Base-by-base conservation (phyloP, 2,329 filamentous ascomycete genomes). In the Teratosphaeria epicoccoides region DNA sequence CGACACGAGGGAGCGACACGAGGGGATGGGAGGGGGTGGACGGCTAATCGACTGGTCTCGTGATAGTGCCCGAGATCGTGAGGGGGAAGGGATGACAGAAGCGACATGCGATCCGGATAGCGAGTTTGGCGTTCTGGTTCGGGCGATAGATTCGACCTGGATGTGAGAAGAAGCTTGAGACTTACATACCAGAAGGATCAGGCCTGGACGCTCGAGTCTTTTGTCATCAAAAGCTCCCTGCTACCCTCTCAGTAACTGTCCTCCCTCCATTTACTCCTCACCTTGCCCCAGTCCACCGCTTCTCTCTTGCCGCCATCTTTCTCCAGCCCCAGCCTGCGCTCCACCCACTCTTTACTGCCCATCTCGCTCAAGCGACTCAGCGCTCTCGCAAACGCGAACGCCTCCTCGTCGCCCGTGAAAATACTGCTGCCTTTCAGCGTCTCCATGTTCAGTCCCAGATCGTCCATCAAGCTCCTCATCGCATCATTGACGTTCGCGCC, bases 311-410 rank as follows among this genome's bases (percentile, higher is more conserved):
- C 84, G 11, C 83, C 84, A 55, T 76, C 71, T 55, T 69, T 73
- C 70, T 87, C 83, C 51, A 87, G 64, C 0, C 83, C 74, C 66
- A 83, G 56, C 0, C 81, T 90, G 12, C 89, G 72, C 71, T 97
- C 91, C 2, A 97, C 87, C 93, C 93, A 98, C 67, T 96, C 86
- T 68, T 83, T 81, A 67, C 88, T 93, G 20, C 89, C 88, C 93
- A 98, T 98, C 70, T 97, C 89, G 50, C 77, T 85, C 55, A 98
- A 71, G 51, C 93, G 76, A 50, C 85, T 90, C 60, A 97, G 69
- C 1, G 93, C 93, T 50, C 93, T 76, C 23, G 89, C 89, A 74
- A 98, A 98, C 0, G 93, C 93, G 73, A 98, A 98, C 0, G 88
- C 81, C 71, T 98, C 93, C 73, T 98, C 93, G 53, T 96, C 93